Percentiles rank a stretch among this genome's conserved stretches.
Conservation (phyloP, 2,329 filamentous ascomycete species). For the Alternaria ventricosa region DNA sequence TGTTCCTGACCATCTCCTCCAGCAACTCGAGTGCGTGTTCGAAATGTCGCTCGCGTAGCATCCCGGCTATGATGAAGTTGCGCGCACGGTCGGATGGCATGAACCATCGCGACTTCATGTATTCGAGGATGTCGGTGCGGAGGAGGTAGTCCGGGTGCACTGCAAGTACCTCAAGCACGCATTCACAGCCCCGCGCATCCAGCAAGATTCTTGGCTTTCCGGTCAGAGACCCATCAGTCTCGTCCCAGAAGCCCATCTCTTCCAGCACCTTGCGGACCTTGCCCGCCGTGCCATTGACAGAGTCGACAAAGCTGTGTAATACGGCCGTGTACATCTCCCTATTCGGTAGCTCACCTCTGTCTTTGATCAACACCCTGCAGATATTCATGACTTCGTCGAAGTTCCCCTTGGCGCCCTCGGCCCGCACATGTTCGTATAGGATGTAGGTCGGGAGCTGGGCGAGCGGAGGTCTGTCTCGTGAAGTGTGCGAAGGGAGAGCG, state of each 20-base stretch:
- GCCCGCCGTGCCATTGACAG: conserved; percentile 68
- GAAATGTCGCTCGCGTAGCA: conserved; percentile 81
- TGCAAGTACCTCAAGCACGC: conserved; percentile 73
- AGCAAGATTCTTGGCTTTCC: conserved; percentile 63
- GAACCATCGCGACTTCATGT: conserved; percentile 78
- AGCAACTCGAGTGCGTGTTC: conserved; percentile 78
- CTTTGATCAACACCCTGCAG: conserved; percentile 65
- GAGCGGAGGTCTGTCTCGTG: conserved; percentile 20
- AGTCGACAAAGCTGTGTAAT: conserved; percentile 73
- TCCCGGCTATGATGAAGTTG: conserved; percentile 72
- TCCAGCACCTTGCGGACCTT: conserved; percentile 69
- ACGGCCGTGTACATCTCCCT: conserved; percentile 74
- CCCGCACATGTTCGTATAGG: conserved; percentile 42
- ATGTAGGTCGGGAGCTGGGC: conserved; percentile 32
- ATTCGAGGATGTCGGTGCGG: conserved; percentile 71
- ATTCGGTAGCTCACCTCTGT: conserved; percentile 63
- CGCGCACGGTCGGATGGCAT: conserved; percentile 66
- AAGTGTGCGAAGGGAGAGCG: not conserved
- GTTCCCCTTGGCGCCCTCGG: conserved; percentile 32
- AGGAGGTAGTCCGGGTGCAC: conserved; percentile 87
- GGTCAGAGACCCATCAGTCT: not conserved
- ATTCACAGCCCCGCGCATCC: conserved; percentile 73
- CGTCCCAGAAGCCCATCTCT: conserved; percentile 67
- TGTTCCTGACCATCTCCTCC: conserved; percentile 67
- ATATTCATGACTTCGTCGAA: conserved; percentile 48